phyloP scores from a whole-genome alignment of 176 grass and related monocot species.

The Eleusine coracana region DNA sequence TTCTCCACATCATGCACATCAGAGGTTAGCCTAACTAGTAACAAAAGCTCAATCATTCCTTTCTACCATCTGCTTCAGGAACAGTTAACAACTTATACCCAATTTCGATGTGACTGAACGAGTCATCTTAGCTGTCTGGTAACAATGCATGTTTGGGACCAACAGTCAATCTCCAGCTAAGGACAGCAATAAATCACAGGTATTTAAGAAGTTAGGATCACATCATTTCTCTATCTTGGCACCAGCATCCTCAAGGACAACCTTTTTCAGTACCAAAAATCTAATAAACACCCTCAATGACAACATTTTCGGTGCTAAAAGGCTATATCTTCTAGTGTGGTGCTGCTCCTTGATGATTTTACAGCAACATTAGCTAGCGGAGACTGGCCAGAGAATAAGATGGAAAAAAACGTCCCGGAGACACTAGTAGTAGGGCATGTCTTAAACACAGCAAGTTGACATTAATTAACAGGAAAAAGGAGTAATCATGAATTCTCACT shows the following conservation, averaged over 20 bases:
- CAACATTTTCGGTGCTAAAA: not conserved
- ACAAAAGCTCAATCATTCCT: slow-evolving; percentile 3
- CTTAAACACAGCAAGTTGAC: not conserved
- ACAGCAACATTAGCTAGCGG: too few species aligned
- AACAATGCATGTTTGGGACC: slow-evolving; percentile 26
- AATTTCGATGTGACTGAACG: slow-evolving; percentile 3
- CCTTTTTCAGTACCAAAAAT: not conserved
- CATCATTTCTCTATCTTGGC: not conserved
- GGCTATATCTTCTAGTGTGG: not conserved
- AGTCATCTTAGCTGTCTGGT: slow-evolving; percentile 16
- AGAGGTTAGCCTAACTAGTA: not conserved
- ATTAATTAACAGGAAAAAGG: not conserved
- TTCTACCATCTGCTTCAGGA: slow-evolving; percentile 14
- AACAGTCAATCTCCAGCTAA: slow-evolving; percentile 21
- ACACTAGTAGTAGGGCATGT: too few species aligned
- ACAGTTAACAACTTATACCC: not conserved
- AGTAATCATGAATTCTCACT: not conserved
- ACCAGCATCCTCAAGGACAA: slow-evolving; percentile 19
- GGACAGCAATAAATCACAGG: slow-evolving; percentile 10
- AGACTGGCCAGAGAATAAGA: too few species aligned
- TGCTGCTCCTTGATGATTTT: too few species aligned
- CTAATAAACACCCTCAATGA: not conserved
- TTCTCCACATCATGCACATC: not conserved
- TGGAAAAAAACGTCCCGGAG: too few species aligned
- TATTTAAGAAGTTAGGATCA: not conserved